Conservation (phyloP, 2,329 filamentous ascomycete genomes). For the Cladosporium sp. region DNA sequence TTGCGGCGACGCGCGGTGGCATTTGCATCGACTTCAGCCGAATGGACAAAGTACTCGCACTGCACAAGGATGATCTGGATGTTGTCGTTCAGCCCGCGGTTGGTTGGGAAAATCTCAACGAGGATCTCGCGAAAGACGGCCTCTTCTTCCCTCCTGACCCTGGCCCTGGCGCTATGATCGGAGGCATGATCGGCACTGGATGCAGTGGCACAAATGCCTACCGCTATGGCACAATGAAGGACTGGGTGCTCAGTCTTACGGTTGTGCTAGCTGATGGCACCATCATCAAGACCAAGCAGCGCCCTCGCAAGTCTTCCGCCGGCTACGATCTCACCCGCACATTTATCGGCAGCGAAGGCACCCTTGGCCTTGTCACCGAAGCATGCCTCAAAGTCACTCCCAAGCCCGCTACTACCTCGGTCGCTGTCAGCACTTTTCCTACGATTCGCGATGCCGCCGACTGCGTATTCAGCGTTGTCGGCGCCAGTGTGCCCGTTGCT, state of each 20-base stretch:
- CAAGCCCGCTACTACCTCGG: conserved; percentile 74
- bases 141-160: conserved; percentile 93
- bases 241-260: conserved; percentile 85
- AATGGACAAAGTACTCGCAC: conserved; percentile 76
- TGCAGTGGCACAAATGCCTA: conserved; percentile 85
- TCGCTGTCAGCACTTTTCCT: conserved; percentile 70
- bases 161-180: conserved; percentile 88
- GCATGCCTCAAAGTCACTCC: conserved; percentile 84
- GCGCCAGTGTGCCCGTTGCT: conserved; percentile 77
- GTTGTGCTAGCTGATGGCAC: conserved; percentile 90
- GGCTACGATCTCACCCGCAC: conserved; percentile 89
- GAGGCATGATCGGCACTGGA: conserved; percentile 79
- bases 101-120: conserved; percentile 84
- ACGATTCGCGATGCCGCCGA: conserved; percentile 70
- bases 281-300: conserved; percentile 82
- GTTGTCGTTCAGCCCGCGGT: conserved; percentile 65
- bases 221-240: conserved; percentile 90
- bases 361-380: conserved; percentile 86
- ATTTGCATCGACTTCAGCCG: conserved; percentile 82
- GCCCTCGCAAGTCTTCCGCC: conserved; percentile 84
- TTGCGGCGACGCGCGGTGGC: conserved; percentile 76
- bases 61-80: conserved; percentile 70
- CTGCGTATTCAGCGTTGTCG: conserved; percentile 79
- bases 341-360: conserved; percentile 90
- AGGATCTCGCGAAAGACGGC: conserved; percentile 67